Percentiles rank a stretch among this genome's conserved stretches.
Conservation (phyloP, 1,284 basidiomycete genomes). For the Chalciporus piperatoides region DNA sequence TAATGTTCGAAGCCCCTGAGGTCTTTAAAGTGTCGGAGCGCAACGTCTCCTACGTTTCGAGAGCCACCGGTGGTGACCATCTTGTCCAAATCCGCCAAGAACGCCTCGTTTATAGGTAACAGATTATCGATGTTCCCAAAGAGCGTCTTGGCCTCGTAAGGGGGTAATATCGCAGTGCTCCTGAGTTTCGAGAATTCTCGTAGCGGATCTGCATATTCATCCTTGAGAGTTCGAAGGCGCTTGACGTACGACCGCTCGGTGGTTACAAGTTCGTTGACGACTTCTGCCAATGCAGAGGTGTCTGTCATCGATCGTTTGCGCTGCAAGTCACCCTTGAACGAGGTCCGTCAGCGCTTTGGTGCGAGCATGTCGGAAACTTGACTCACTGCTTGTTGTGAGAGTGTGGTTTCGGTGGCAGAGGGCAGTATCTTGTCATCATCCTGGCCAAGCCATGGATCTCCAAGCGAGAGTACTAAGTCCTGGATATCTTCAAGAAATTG, state of each 20-base stretch:
- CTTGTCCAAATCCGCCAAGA: conserved; percentile 80
- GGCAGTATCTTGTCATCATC: conserved; percentile 42
- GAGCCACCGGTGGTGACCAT: conserved; percentile 61
- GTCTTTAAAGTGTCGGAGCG: conserved; percentile 80
- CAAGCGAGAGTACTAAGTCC: conserved; percentile 72
- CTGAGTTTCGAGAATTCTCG: conserved; percentile 81
- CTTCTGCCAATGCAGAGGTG: conserved; percentile 59
- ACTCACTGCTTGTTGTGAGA: conserved; percentile 44
- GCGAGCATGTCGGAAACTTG: background rate
- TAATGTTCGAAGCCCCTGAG: conserved; percentile 86
- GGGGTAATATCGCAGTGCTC: conserved; percentile 81
- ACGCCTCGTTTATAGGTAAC: conserved; percentile 83
- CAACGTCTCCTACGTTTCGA: conserved; percentile 75
- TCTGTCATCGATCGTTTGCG: conserved; percentile 60
- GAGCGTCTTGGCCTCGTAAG: conserved; percentile 88
- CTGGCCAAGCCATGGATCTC: conserved; percentile 52
- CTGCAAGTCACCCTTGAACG: conserved; percentile 39
- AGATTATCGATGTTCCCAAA: conserved; percentile 94
- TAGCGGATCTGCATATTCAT: conserved; percentile 87
- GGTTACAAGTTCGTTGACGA: conserved; percentile 71
- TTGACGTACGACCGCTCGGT: conserved; percentile 79
- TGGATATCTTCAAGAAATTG: conserved; percentile 56
- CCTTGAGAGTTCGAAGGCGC: conserved; percentile 69
- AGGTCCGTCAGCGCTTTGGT: conserved; percentile 11
- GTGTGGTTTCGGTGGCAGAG: conserved; percentile 36